A percentile compares a stretch with the other conserved stretches of the same genome.
phyloP scores from a whole-genome alignment of 2,329 filamentous ascomycete genomes.

The Cladobotryum protrusum region DNA sequence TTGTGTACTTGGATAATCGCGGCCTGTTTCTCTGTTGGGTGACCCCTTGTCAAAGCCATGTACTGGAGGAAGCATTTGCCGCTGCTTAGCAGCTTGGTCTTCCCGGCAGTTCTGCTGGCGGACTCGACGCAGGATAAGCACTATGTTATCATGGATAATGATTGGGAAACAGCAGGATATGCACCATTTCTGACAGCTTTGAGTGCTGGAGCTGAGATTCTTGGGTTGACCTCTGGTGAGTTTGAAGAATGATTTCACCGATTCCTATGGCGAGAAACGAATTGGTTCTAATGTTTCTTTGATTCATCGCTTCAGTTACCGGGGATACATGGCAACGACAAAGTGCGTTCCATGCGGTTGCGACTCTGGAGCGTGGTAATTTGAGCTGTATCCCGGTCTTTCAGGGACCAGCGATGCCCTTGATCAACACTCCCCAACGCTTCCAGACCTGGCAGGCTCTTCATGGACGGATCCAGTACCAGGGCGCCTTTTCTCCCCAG shows the following conservation, averaged over 20 bases:
- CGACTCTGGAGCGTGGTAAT: slow-evolving; percentile 39
- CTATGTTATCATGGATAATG: not conserved
- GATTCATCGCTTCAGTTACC: slow-evolving; percentile 21
- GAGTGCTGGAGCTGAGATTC: slow-evolving; percentile 37
- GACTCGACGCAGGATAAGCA: not conserved
- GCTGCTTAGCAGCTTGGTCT: not conserved
- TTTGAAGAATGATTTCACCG: slow-evolving; percentile 1
- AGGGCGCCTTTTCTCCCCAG: slow-evolving; percentile 38
- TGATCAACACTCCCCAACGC: slow-evolving; percentile 38
- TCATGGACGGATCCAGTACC: slow-evolving; percentile 38
- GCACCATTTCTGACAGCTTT: slow-evolving; percentile 35
- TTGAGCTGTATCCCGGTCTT: slow-evolving; percentile 43
- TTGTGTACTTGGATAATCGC: no score
- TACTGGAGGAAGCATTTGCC: not conserved
- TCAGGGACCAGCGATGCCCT: slow-evolving; percentile 39
- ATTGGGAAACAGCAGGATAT: not conserved
- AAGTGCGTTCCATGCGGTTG: slow-evolving; percentile 38
- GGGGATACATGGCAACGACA: slow-evolving; percentile 41
- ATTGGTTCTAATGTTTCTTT: slow-evolving; percentile 11
- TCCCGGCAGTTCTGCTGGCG: not conserved
- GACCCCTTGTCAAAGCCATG: not conserved
- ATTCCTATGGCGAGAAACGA: no score
- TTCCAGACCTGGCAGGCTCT: slow-evolving; percentile 39
- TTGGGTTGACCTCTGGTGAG: slow-evolving; percentile 27
- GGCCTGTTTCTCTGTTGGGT: no score